Evolutionary conservation across 2,329 filamentous ascomycete species (phyloP).

Genomic region (Kalaharituber pfeilii): DNA sequence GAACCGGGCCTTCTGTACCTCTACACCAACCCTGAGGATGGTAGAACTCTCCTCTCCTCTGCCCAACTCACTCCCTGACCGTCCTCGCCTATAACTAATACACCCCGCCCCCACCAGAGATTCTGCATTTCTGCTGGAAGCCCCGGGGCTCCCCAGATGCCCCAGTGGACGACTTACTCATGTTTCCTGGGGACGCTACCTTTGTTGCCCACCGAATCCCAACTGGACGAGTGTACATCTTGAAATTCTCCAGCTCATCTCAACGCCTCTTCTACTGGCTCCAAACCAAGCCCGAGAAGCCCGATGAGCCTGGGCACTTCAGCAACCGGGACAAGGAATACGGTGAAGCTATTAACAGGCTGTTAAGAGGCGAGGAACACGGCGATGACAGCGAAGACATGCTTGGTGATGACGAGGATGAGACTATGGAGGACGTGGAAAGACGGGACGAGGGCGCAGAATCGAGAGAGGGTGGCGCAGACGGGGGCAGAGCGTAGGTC

Average conservation of each 20-base stretch:
- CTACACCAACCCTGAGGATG: conserved; percentile 20
- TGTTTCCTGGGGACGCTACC: conserved; percentile 76
- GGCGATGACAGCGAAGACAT: not conserved
- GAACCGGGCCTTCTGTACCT: conserved; percentile 17
- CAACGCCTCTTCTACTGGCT: conserved; percentile 91
- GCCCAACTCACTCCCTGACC: not conserved
- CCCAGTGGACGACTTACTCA: conserved; percentile 65
- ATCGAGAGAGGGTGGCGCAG: conserved; percentile 79
- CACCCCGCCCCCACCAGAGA: conserved; percentile 38
- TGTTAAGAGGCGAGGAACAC: not conserved
- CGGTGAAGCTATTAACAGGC: not conserved
- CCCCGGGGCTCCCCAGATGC: conserved; percentile 46
- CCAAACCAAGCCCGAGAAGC: conserved; percentile 72
- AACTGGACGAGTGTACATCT: conserved; percentile 77
- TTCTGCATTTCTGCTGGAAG: conserved; percentile 96
- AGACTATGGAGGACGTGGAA: conserved; percentile 3
- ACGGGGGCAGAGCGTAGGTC: conserved; percentile 99
- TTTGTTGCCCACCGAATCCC: conserved; percentile 69
- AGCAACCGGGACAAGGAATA: conserved; percentile 3
- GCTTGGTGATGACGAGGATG: conserved; percentile 4
- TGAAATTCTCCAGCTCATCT: conserved; percentile 87
- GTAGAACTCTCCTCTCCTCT: conserved; percentile 8
- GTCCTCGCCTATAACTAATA: not conserved
- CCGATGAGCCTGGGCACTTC: conserved; percentile 13
- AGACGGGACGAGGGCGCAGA: conserved; percentile 27